These are phyloP conservation scores for Talaromyces nanjingensis DNA, from an alignment of 495 filamentous ascomycete species.

Conservation along the genomic window DNA sequence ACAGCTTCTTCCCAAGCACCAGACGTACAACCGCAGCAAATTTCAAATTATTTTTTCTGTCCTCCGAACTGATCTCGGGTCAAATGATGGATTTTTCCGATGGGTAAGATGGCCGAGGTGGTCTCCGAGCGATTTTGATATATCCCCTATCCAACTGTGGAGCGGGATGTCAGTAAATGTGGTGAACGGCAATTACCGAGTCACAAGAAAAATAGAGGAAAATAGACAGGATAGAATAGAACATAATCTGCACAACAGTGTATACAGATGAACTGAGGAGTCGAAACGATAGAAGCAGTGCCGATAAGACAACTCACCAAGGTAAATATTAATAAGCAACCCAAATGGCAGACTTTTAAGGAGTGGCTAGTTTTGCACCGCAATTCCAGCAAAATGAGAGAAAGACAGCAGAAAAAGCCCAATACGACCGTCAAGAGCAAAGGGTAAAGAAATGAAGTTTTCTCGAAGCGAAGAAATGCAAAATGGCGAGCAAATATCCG, in stretches of 20 bases:
- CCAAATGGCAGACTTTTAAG: conserved; percentile 18
- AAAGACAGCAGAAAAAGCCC: neutral
- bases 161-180: conserved; percentile 1
- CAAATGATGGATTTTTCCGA: neutral
- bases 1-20: conserved; percentile 2
- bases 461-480: neutral
- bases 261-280: neutral
- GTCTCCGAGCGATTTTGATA: neutral
- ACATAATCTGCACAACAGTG: neutral
- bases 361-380: neutral
- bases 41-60: conserved; percentile 7
- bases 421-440: neutral
- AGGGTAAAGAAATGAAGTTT: neutral
- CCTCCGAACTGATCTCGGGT: conserved; percentile 2
- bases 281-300: neutral
- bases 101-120: neutral
- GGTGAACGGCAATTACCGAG: neutral
- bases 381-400: conserved; percentile 4
- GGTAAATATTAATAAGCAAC: conserved; percentile 7
- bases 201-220: conserved; percentile 2
- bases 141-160: conserved; percentile 4
- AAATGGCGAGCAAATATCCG: neutral
- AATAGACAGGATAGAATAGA: conserved; percentile 6
- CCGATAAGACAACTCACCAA: conserved; percentile 8
- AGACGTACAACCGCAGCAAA: conserved; percentile 23